These are phyloP conservation scores for Cyclanthera cordifolia DNA, from an alignment of 306 rosid species.

Conservation along the genomic window DNA sequence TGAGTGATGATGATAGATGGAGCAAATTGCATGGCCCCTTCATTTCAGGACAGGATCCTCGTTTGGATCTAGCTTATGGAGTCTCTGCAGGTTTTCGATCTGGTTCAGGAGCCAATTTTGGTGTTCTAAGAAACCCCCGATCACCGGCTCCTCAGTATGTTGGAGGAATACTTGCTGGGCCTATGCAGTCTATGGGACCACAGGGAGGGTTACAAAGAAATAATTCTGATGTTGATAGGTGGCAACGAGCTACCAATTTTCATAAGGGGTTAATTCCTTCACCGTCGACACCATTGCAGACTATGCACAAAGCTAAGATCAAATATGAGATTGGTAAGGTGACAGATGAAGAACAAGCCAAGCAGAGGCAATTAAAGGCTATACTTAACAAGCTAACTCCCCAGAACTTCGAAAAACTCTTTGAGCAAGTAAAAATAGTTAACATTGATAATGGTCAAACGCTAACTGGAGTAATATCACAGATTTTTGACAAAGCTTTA, in stretches of 20 bases:
- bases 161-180: slow-evolving; percentile 72
- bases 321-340: slow-evolving; percentile 85
- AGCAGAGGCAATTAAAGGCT: slow-evolving; percentile 87
- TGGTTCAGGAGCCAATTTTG: slow-evolving; percentile 58
- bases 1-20: slow-evolving; percentile 76
- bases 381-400: slow-evolving; percentile 88
- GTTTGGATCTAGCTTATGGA: slow-evolving; percentile 36
- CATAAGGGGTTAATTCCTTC: slow-evolving; percentile 80
- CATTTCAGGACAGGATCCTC: slow-evolving; percentile 40
- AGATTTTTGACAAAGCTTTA: slow-evolving; percentile 92
- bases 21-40: slow-evolving; percentile 28
- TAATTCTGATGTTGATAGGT: slow-evolving; percentile 63
- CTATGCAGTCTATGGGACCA: slow-evolving; percentile 30
- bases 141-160: slow-evolving; percentile 38
- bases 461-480: slow-evolving; percentile 79
- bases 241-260: slow-evolving; percentile 64
- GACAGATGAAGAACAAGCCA: slow-evolving; percentile 59
- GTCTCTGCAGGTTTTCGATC: slow-evolving; percentile 43
- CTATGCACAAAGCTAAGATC: slow-evolving; percentile 88
- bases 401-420: slow-evolving; percentile 83
- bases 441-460: slow-evolving; percentile 70
- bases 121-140: slow-evolving; percentile 65
- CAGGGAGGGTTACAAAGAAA: slow-evolving; percentile 65
- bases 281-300: slow-evolving; percentile 62
- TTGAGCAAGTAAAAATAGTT: slow-evolving; percentile 90